Percentiles rank a stretch among this genome's conserved stretches.
Evolutionary conservation across 2,329 filamentous ascomycete species (phyloP).

Genomic region (Sclerotinia glacialis): DNA sequence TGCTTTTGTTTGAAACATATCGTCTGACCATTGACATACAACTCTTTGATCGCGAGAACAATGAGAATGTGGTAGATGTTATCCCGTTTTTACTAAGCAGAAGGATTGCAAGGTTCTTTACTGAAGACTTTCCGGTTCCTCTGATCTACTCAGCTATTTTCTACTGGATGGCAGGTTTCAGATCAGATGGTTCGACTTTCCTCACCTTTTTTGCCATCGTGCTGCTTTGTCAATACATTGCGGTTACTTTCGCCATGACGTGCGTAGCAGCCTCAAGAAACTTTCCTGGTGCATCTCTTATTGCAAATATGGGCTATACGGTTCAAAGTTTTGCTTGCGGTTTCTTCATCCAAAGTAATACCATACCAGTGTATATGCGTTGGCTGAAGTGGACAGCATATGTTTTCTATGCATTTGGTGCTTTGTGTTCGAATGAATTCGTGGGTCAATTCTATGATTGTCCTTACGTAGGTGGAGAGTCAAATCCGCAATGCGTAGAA

Average conservation of each 20-base stretch:
- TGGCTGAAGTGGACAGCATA: conserved; percentile 72
- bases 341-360: conserved; percentile 71
- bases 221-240: conserved; percentile 69
- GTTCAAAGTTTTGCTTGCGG: conserved; percentile 73
- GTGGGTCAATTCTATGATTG: conserved; percentile 70
- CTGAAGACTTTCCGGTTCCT: conserved; percentile 71
- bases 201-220: conserved; percentile 69
- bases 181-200: conserved; percentile 60
- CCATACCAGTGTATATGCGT: conserved; percentile 72
- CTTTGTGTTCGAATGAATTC: conserved; percentile 71
- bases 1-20: conserved; percentile 73
- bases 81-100: conserved; percentile 68
- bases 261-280: conserved; percentile 64
- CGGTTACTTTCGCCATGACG: conserved; percentile 67
- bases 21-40: conserved; percentile 72
- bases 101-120: conserved; percentile 63
- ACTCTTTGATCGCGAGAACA: conserved; percentile 71
- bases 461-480: conserved; percentile 58
- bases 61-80: conserved; percentile 68
- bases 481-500: conserved; percentile 62
- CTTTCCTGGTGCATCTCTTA: conserved; percentile 68
- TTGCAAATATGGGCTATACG: conserved; percentile 71
- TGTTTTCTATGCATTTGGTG: conserved; percentile 68
- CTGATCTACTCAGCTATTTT: conserved; percentile 68
- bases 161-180: conserved; percentile 77